These are phyloP conservation scores for Nitzschia putrida DNA, from an alignment of 108 stramenopile species.

Conservation along the genomic window DNA sequence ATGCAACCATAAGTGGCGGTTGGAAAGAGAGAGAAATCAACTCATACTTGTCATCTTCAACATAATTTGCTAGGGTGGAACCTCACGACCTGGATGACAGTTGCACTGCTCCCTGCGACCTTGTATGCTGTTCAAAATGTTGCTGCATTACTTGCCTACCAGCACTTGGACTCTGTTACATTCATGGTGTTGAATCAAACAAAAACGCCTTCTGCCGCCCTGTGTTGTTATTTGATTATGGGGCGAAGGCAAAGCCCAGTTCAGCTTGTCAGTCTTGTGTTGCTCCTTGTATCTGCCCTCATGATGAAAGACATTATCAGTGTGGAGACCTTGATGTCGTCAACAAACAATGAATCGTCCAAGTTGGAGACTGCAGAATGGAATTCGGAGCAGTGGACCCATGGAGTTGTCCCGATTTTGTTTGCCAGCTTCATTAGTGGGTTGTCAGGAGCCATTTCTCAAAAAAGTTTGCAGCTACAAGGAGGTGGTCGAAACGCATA, in stretches of 20 bases:
- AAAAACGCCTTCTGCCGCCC: constrained; percentile 91
- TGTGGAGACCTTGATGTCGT: constrained; percentile 33
- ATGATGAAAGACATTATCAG: constrained; percentile 69
- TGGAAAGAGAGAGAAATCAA: background rate
- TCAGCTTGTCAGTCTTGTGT: constrained; percentile 82
- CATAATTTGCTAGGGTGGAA: constrained; percentile 55
- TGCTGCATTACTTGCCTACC: constrained; percentile 83
- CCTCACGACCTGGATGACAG: constrained; percentile 56
- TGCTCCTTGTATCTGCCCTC: constrained; percentile 79
- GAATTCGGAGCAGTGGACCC: constrained; percentile 56
- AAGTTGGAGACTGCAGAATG: constrained; percentile 27
- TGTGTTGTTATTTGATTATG: constrained; percentile 91
- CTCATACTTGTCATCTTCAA: background rate
- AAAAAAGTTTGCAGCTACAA: constrained; percentile 75
- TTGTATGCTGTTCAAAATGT: constrained; percentile 93
- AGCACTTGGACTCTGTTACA: constrained; percentile 89
- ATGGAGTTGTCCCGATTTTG: constrained; percentile 81
- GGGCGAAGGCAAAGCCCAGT: constrained; percentile 73
- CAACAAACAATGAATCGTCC: background rate
- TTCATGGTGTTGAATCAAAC: constrained; percentile 96
- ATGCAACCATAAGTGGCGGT: too few relatives aligned
- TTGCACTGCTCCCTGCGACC: constrained; percentile 83
- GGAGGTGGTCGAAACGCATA: constrained; percentile 75
- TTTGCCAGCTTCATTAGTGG: constrained; percentile 87
- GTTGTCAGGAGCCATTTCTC: constrained; percentile 86